phyloP scores from a whole-genome alignment of 1,284 basidiomycete genomes.

The Chalciporus sp. region DNA sequence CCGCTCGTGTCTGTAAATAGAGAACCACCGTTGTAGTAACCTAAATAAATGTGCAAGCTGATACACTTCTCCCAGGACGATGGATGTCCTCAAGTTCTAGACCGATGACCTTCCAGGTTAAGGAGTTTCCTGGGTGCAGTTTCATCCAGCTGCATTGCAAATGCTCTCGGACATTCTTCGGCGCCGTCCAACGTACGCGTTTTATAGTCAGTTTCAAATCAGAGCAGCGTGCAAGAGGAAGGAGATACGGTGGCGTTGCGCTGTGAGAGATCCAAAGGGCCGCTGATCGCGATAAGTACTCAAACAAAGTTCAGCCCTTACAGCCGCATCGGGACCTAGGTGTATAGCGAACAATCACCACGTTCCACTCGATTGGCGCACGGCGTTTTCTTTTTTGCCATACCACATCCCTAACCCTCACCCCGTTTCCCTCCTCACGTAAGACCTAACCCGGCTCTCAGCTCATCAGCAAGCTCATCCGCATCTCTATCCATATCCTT shows the following conservation, averaged over 20 bases:
- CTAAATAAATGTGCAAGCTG: background rate
- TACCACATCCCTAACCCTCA: background rate
- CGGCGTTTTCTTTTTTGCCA: too few species aligned
- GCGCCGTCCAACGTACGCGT: background rate
- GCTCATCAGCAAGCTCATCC: constrained; percentile 48
- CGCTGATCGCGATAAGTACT: too few species aligned
- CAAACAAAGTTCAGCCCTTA: too few species aligned
- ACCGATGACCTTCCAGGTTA: too few species aligned
- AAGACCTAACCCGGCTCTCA: constrained; percentile 53
- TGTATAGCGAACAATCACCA: background rate
- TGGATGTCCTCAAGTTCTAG: too few species aligned
- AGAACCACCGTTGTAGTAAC: background rate
- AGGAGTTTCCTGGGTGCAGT: too few species aligned
- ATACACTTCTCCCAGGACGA: too few species aligned
- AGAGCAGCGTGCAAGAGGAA: too few species aligned
- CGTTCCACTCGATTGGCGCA: background rate
- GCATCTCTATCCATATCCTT: constrained; percentile 16
- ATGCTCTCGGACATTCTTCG: background rate
- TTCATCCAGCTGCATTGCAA: background rate
- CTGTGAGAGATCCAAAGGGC: background rate
- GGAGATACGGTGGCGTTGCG: background rate
- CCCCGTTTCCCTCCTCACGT: constrained; percentile 28
- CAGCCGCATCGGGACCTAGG: too few species aligned
- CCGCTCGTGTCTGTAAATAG: background rate
- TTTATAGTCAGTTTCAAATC: background rate